Evolutionary conservation across 768 basidiomycete species (phyloP).

Genomic region (Trametes cubensis): DNA sequence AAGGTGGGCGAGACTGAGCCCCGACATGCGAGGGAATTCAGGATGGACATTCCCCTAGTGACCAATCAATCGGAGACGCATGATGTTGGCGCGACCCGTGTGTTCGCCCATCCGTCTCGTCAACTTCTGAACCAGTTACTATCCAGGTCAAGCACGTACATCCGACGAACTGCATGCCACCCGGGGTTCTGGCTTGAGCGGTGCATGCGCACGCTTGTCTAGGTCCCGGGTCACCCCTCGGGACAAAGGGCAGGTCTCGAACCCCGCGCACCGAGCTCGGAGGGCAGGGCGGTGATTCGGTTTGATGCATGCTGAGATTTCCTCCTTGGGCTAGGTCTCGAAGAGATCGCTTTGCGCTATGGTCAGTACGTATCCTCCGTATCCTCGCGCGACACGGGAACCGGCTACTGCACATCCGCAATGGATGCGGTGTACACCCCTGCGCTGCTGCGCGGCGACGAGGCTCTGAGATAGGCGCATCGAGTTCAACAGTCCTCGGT

Average conservation of each 20-base stretch:
- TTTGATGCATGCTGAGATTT: not conserved
- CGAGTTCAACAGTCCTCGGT: too few relatives aligned
- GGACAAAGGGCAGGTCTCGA: not conserved
- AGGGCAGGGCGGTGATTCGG: not conserved
- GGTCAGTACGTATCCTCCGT: not conserved
- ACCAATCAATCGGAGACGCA: constrained; percentile 14
- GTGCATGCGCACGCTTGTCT: constrained; percentile 6
- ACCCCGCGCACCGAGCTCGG: not conserved
- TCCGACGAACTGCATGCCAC: not conserved
- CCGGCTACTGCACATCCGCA: not conserved
- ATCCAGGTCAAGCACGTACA: not conserved
- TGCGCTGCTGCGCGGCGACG: too few relatives aligned
- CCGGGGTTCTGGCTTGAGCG: not conserved
- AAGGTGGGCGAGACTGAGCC: constrained; percentile 14
- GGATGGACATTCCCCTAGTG: not conserved
- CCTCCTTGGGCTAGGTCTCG: not conserved
- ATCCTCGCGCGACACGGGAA: constrained; percentile 3
- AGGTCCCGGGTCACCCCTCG: not conserved
- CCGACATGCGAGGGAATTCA: not conserved
- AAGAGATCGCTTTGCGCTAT: not conserved
- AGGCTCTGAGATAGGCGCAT: too few relatives aligned
- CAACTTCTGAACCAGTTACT: not conserved
- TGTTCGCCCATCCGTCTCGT: not conserved
- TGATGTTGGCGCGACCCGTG: constrained; percentile 11
- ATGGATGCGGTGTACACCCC: too few relatives aligned